Evolutionary conservation across 805 yeast species (phyloP), one percentile per base, ranked within the genome.

Genomic region (Nakazawaea wickerhamii): DNA sequence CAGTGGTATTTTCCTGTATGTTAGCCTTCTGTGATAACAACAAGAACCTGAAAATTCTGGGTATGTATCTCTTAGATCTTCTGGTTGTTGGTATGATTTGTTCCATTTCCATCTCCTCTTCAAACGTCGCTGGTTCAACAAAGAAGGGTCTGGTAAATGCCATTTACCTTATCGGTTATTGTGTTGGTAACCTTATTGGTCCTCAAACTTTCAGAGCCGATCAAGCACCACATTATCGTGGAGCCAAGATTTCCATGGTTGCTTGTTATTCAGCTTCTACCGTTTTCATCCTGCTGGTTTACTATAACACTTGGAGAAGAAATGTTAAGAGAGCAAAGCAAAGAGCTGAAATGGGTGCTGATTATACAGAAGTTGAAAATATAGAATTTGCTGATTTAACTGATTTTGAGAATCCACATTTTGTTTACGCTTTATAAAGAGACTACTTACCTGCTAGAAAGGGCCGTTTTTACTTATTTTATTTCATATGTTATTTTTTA

Each of bases 181-280:
- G 85, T 38, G 71, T 74, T 32, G 85, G 86, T 14, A 78, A 79
- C 52, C 60, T 81, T 36, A 71, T 79, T 40, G 89, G 89, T 4
- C 87, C 90, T 5, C 87, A 81, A 58, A 68, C 84, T 10, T 84
- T 83, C 62, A 65, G 64, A 42, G 62, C 71, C 1, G 52, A 59
- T 5, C 75, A 80, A 40, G 78, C 75, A 10, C 88, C 88, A 11
- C 55, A 58, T 20, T 84, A 81, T 52, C 60, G 56, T 6, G 73
- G 75, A 25, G 84, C 81, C 3, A 77, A 77, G 48, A 64, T 70
- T 21, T 66, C 77, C 3, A 66, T 77, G 55, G 69, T 76, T 43
- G 72, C 65, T 9, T 65, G 78, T 36, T 73, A 75, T 50, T 59
- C 66, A n/a, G 64, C 55, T 9, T 57, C 72, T 43, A 60, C 68